These are phyloP conservation scores for Gymnopilus junonius DNA, from an alignment of 768 basidiomycete species.

Conservation along the genomic window DNA sequence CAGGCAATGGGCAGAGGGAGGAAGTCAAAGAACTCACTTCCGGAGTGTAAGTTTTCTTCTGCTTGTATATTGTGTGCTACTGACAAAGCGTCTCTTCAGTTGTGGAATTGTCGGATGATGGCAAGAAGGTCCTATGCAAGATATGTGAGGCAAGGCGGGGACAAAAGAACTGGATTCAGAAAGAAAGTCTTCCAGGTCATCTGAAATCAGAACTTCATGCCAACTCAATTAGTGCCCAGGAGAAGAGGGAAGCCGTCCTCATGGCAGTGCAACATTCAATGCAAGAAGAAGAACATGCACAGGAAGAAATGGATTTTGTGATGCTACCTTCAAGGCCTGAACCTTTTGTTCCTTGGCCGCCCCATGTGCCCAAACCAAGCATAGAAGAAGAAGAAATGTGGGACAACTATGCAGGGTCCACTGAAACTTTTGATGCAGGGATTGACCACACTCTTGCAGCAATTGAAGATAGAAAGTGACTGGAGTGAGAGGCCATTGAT, in stretches of 20 bases:
- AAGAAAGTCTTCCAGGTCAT: not conserved
- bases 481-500: not conserved
- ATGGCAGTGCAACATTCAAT: not conserved
- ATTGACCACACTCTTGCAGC: not conserved
- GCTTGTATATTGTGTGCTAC: no score
- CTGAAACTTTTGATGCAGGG: not conserved
- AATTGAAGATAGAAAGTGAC: not conserved
- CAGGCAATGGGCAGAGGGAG: no score
- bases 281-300: constrained; percentile 1
- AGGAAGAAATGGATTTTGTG: constrained; percentile 1
- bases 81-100: no score
- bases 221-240: not conserved
- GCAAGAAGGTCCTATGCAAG: constrained; percentile 2
- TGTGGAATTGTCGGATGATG: constrained; percentile 2
- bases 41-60: no score
- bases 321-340: not conserved
- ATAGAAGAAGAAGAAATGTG: not conserved
- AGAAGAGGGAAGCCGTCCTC: not conserved
- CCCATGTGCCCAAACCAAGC: not conserved
- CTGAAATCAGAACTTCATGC: not conserved
- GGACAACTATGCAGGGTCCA: not conserved
- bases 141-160: not conserved
- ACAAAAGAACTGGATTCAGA: constrained; percentile 1
- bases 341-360: not conserved
- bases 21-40: no score